phyloP scores from a whole-genome alignment of 805 yeast genomes.

The Cyberlindnera xishuangbannaensis region DNA sequence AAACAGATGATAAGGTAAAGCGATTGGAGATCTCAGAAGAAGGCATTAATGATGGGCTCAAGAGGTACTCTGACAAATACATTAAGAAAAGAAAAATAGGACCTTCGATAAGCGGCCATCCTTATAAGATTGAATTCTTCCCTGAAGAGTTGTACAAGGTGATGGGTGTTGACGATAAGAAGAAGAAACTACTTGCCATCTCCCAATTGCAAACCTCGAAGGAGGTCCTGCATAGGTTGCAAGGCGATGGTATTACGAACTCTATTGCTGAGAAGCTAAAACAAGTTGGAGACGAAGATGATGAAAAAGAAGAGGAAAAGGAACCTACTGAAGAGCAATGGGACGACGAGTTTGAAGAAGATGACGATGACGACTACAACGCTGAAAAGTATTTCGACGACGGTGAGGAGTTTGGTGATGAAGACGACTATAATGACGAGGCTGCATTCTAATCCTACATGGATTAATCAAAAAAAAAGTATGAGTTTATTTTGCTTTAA shows the following conservation, averaged over 20 bases:
- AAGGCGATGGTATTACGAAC: slow-evolving; percentile 20
- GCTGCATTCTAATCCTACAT: slow-evolving; percentile 44
- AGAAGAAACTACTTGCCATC: slow-evolving; percentile 41
- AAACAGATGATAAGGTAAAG: slow-evolving; percentile 24
- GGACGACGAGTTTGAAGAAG: slow-evolving; percentile 55
- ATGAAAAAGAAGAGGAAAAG: slow-evolving; percentile 28
- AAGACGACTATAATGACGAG: slow-evolving; percentile 50
- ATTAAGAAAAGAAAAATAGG: slow-evolving; percentile 65
- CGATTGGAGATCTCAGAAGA: slow-evolving; percentile 31
- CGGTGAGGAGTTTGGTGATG: slow-evolving; percentile 45
- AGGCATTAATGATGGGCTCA: slow-evolving; percentile 59
- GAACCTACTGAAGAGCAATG: slow-evolving; percentile 38
- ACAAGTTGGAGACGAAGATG: slow-evolving; percentile 43
- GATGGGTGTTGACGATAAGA: slow-evolving; percentile 58
- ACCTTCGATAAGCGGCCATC: slow-evolving; percentile 71
- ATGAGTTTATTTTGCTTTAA: background rate
- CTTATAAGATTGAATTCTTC: slow-evolving; percentile 62
- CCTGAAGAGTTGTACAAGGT: slow-evolving; percentile 73
- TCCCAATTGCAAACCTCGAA: slow-evolving; percentile 27
- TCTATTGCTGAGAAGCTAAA: slow-evolving; percentile 44
- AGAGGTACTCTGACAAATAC: slow-evolving; percentile 78
- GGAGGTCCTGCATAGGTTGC: slow-evolving; percentile 19
- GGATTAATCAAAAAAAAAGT: background rate
- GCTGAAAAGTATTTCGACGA: slow-evolving; percentile 61
- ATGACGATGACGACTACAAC: slow-evolving; percentile 59